Evolutionary conservation across 495 filamentous ascomycete species (phyloP), one percentile per base, ranked within the genome.

Genomic region (Alectoria sarmentosa): DNA sequence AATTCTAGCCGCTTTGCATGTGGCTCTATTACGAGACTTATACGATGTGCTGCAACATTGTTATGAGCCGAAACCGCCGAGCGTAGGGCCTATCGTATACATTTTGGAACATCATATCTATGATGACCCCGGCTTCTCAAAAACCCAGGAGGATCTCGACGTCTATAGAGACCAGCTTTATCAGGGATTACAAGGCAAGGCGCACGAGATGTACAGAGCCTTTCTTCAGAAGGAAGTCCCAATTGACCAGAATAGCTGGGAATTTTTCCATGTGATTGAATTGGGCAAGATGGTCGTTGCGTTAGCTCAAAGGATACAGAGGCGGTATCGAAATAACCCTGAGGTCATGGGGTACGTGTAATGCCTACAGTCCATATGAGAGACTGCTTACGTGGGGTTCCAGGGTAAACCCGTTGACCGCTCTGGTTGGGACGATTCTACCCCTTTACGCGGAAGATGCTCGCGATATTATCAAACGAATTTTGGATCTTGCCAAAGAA

Each of bases 381-480:
- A 41, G 44, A 62, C 38, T 68, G 32, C 39, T 61, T 60, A 61
- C 28, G 30, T 28, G 17, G 57, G 23, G 1, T 42, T 41, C 64
- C 46, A 74, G 70, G 23, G 91, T 94, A 23, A 91, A 90, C 66
- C 93, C 92, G 9, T 82, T 92, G 66, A 84, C 81, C 52, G 89
- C 91, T 19, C 77, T 97, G 28, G 86, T 96, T 23, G 84, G 88
- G 66, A 89, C 89, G 44, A 86, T 93, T 55, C 87, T 97, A 59
- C 95, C 93, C 4, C 85, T 88, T 64, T 97, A 95, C 72, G 92
- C 92, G 26, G 84, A 90, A 64, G 93, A 98, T 76, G 88, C 89
- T 42, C 80, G 87, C 61, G 89, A 92, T 69, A 83, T 98, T 72
- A 83, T 97, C 57, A 80, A 83, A 57, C 83, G 89, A 62, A 92